These are phyloP conservation scores for Colletotrichum truncatum DNA, from an alignment of 2,329 filamentous ascomycete species.

Conservation along the genomic window DNA sequence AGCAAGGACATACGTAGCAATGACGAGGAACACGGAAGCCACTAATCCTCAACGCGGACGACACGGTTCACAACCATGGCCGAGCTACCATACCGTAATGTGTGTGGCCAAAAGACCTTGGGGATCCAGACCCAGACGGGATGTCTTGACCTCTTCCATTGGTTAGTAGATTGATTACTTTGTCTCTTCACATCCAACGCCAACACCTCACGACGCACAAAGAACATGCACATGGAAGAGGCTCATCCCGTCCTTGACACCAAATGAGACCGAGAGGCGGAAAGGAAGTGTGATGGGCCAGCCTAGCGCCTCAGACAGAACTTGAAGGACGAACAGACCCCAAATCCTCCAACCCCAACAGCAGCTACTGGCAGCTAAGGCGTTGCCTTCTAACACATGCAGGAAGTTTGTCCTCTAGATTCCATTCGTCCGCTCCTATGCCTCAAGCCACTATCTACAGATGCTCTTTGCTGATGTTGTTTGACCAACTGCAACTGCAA, in stretches of 20 bases:
- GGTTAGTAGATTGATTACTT: neutral
- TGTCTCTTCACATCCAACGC: neutral
- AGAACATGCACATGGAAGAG: slow-evolving; percentile 21
- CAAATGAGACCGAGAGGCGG: neutral
- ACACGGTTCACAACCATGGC: slow-evolving; percentile 3
- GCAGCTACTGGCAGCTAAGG: neutral
- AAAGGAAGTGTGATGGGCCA: neutral
- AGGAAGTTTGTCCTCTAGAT: neutral
- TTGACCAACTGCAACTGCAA: neutral
- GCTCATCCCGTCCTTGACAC: slow-evolving; percentile 22
- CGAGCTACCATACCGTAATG: too few relatives aligned
- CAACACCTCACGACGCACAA: slow-evolving; percentile 11
- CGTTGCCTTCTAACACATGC: neutral
- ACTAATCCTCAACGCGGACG: neutral
- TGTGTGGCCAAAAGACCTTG: too few relatives aligned
- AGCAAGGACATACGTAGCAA: slow-evolving; percentile 9
- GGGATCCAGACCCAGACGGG: slow-evolving; percentile 2
- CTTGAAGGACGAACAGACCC: neutral
- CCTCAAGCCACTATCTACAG: neutral
- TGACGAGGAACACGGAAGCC: slow-evolving; percentile 2
- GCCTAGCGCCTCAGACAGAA: neutral
- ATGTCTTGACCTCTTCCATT: slow-evolving; percentile 4
- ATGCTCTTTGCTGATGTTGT: neutral
- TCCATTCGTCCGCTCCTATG: neutral
- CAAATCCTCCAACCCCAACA: neutral